Evolutionary conservation across 2,329 filamentous ascomycete species (phyloP), one percentile per base, ranked within the genome.

Genomic region (Monilinia aucupariae): DNA sequence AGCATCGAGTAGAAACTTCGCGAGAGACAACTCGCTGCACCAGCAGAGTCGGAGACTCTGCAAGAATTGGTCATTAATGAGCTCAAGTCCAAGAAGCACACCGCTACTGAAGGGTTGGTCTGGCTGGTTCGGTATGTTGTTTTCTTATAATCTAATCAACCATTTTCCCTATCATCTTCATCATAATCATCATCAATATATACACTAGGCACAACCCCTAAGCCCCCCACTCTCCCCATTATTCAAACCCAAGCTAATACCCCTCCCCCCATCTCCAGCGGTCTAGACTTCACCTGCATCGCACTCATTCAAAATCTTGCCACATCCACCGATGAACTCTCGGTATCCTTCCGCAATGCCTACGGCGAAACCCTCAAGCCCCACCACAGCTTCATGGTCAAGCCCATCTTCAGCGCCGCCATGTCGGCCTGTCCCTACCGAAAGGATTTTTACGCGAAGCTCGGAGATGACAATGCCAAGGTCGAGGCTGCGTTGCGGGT

Each of bases 351-450:
- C 88, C 87, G 90, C 72, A 79, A 80, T 63, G 90, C 92, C 70
- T 99, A 99, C 79, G 84, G 83, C 74, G 81, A 80, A 71, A 97
- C 93, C 56, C 88, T 99, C 72, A 96, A 96, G 81, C 90, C 89
- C 32, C 87, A 96, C 80, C 94, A 99, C 82, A 86, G 82, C 74
- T 92, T 96, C 77, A 71, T 97, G 67, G 80, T 97, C 72, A 96
- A 96, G 83, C 91, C 91, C 65, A 82, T 97, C 74, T 97, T 97
- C 83, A 89, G 83, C 71, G 89, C 92, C 66, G 93, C 93, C 75
- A 96, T 99, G 92, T 85, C 85, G 70, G 92, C 92, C 22, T 93
- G 90, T 69, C 94, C 94, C 1, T 96, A 97, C 82, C 86, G 93
- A 70, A 91, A 90, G 75, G 90, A 93, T 77, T 97, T 99, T 75